Conservation (phyloP, 2,329 filamentous ascomycete genomes). For the Apiospora kogelbergensis region DNA sequence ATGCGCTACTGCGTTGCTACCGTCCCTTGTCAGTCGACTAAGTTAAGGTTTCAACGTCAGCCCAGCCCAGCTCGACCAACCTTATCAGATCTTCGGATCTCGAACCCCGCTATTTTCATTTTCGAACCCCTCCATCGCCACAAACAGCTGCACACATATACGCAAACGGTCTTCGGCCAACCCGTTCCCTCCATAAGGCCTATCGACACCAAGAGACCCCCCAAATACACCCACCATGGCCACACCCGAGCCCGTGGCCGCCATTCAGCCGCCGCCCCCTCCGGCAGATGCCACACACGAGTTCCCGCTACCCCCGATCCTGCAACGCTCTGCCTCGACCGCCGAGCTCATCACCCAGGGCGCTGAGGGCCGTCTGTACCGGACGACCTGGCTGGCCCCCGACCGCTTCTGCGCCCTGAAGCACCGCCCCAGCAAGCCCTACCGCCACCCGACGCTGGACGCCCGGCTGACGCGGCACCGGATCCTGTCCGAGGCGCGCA, state of each 20-base stretch:
- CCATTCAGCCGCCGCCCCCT: slow-evolving; percentile 14
- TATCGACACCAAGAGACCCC: neutral
- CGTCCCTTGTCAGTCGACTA: neutral
- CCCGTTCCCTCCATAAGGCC: neutral
- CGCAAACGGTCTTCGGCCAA: neutral
- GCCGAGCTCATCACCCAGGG: slow-evolving; percentile 81
- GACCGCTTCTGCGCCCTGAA: slow-evolving; percentile 77
- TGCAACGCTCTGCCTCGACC: slow-evolving; percentile 61
- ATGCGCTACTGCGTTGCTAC: too few species aligned
- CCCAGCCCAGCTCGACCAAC: neutral
- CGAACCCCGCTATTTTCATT: slow-evolving; percentile 3
- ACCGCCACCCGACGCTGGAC: slow-evolving; percentile 89
- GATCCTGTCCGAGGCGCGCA: slow-evolving; percentile 84
- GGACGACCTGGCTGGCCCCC: slow-evolving; percentile 74
- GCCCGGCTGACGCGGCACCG: slow-evolving; percentile 82
- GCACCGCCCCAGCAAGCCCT: slow-evolving; percentile 86
- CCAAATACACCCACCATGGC: slow-evolving; percentile 15
- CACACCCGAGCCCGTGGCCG: slow-evolving; percentile 13
- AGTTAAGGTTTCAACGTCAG: neutral
- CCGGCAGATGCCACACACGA: slow-evolving; percentile 19
- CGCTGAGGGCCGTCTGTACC: slow-evolving; percentile 93
- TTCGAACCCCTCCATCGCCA: neutral
- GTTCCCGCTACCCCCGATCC: slow-evolving; percentile 62
- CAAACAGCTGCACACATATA: neutral
- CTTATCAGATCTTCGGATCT: slow-evolving; percentile 1